A percentile compares a stretch with the other conserved stretches of the same genome.
These are phyloP conservation scores for Termitomyces sp. DNA, from an alignment of 768 basidiomycete genomes.

Conservation along the genomic window DNA sequence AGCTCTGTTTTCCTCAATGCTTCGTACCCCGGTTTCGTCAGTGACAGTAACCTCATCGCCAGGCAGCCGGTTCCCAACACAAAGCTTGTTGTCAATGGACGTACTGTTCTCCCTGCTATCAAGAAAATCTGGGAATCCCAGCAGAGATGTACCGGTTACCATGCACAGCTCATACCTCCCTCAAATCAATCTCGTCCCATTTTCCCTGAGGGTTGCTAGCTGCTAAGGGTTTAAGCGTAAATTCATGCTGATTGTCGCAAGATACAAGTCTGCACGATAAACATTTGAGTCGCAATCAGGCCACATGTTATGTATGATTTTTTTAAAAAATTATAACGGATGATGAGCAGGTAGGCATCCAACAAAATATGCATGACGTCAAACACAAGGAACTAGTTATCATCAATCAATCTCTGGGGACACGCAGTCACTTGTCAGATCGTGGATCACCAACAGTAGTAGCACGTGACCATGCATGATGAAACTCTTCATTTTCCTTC, in stretches of 20 bases:
- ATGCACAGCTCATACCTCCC: neutral
- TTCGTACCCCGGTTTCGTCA: slow-evolving; percentile 24
- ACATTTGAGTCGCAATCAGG: neutral
- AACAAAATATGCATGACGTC: too few species aligned
- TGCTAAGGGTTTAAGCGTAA: neutral
- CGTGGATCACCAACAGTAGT: too few species aligned
- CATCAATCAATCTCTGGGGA: too few species aligned
- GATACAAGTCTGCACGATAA: neutral
- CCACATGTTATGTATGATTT: neutral
- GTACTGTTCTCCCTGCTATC: slow-evolving; percentile 19
- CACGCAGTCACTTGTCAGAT: too few species aligned
- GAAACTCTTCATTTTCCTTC: neutral
- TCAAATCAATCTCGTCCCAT: neutral
- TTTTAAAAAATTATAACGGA: neutral
- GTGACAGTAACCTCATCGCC: slow-evolving; percentile 7
- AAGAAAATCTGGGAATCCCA: neutral
- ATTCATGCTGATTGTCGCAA: neutral
- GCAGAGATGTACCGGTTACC: neutral
- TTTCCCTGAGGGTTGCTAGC: neutral
- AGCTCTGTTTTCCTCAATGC: neutral
- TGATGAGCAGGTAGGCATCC: too few species aligned
- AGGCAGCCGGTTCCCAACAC: slow-evolving; percentile 21
- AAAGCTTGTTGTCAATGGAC: slow-evolving; percentile 18
- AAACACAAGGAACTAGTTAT: too few species aligned
- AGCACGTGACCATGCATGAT: too few species aligned